phyloP scores from a whole-genome alignment of 805 yeast species.

The Hanseniaspora meyeri region DNA sequence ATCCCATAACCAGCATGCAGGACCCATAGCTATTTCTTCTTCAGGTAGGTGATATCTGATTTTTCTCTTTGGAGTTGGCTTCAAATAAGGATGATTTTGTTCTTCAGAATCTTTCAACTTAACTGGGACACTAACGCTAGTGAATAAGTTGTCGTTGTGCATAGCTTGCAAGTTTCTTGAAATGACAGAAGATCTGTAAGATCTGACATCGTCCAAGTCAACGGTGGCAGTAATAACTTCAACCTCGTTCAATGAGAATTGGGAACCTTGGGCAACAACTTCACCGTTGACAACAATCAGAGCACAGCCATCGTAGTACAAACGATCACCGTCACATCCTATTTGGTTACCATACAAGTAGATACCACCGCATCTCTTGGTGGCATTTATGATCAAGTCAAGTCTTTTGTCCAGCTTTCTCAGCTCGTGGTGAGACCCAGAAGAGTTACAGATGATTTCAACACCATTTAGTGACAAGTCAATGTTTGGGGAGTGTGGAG shows the following conservation, averaged over 20 bases:
- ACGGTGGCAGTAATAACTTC: slow-evolving; percentile 94
- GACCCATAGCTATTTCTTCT: slow-evolving; percentile 95
- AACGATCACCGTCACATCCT: slow-evolving; percentile 96
- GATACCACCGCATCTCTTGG: slow-evolving; percentile 92
- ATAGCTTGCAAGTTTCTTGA: slow-evolving; percentile 65
- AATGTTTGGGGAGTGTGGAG: slow-evolving; percentile 92
- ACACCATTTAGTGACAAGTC: slow-evolving; percentile 88
- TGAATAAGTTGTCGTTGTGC: slow-evolving; percentile 27
- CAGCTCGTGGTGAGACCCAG: slow-evolving; percentile 96
- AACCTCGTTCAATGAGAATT: slow-evolving; percentile 79
- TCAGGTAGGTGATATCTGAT: slow-evolving; percentile 69
- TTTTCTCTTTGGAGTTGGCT: slow-evolving; percentile 42
- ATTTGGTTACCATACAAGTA: slow-evolving; percentile 88
- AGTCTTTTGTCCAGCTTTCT: slow-evolving; percentile 78
- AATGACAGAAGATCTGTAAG: slow-evolving; percentile 56
- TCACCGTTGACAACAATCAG: slow-evolving; percentile 83
- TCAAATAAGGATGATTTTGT: slow-evolving; percentile 47
- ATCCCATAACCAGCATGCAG: slow-evolving; percentile 99
- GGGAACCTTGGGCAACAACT: slow-evolving; percentile 86
- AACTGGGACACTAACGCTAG: slow-evolving; percentile 48
- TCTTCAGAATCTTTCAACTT: slow-evolving; percentile 52
- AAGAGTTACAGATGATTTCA: slow-evolving; percentile 90
- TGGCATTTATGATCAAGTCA: slow-evolving; percentile 78
- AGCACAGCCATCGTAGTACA: slow-evolving; percentile 96
- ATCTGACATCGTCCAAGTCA: slow-evolving; percentile 80